Evolutionary conservation across 805 yeast genomes (phyloP), one percentile per base, ranked within the genome.

Genomic region (Suhomyces faveliae): DNA sequence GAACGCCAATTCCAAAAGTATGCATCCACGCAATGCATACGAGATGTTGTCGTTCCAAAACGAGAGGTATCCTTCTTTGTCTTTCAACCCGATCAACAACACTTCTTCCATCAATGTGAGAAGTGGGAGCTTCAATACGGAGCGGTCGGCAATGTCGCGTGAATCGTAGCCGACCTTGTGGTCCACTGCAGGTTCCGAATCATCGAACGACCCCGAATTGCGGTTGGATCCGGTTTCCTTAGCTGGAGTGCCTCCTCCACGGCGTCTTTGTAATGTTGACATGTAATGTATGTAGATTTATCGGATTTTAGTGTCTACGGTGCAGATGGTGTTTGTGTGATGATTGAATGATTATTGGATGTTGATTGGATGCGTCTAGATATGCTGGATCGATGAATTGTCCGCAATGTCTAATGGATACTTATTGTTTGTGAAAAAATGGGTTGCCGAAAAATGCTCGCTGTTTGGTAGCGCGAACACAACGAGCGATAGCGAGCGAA

Each of bases 1-100:
- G 60, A 94, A 81, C 2, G 97, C 96, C 67, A 94, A 77, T 68
- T 94, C 99, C 64, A 94, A 78, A 46, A 94, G 62, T 50, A 94
- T 92, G 64, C 97, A 87, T 10, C 99, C 99, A 59, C 99, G 83
- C 50, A 94, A 77, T 1, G 97, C 96, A 70, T 94, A 94, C 20
- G 97, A 89, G 46, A 94, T 91, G 68, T 89, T 91, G 68, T 94
- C 99, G 64, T 94, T 94, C 99, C 99, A 94, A 70, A 94, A 94
- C 23, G 97, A 89, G 40, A 94, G 75, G 66, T 92, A 90, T 10
- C 99, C 99, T 68, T 94, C 98, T 58, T 87, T 87, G 68, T 94
- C 98, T 62, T 92, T 91, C 55, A 94, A 77, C 4, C 99, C 99
- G 73, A 94, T 79, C 53, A 94, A 77, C 54, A 94, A 73, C 5